Evolutionary conservation across 1,284 basidiomycete genomes (phyloP).

Genomic region (Jaminaea rosea): DNA sequence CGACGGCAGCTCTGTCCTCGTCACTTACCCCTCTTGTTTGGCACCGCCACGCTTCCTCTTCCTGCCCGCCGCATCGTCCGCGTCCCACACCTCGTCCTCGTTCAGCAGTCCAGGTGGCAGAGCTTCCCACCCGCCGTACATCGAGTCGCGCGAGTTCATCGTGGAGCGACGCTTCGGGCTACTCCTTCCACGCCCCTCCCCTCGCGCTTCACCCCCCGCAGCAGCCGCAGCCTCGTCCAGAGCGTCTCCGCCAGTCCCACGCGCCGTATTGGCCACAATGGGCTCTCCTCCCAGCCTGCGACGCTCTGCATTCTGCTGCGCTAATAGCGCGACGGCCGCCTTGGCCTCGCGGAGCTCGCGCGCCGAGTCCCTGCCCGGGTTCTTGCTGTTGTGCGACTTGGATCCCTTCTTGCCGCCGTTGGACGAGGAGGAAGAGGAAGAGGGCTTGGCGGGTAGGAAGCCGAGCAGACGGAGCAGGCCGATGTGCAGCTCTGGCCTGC

Average conservation of each 20-base stretch:
- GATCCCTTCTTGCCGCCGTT: constrained; percentile 29
- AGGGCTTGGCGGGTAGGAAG: constrained; percentile 24
- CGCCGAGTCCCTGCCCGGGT: constrained; percentile 15
- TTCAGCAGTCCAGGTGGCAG: constrained; percentile 48
- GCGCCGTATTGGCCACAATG: neutral
- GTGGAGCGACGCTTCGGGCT: constrained; percentile 65
- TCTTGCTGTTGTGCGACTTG: constrained; percentile 16
- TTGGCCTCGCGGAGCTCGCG: constrained; percentile 41
- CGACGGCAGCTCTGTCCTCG: too few relatives aligned
- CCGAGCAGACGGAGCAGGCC: constrained; percentile 40
- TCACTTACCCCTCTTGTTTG: too few relatives aligned
- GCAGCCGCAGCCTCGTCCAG: neutral
- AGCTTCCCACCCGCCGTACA: constrained; percentile 79
- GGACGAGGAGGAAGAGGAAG: too few relatives aligned
- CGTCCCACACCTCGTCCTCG: constrained; percentile 37
- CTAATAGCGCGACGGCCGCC: constrained; percentile 36
- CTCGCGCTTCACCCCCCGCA: too few relatives aligned
- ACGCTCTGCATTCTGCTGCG: constrained; percentile 36
- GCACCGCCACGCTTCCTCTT: constrained; percentile 25
- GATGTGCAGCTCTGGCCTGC: constrained; percentile 72
- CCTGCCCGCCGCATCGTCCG: constrained; percentile 17
- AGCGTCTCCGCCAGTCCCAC: too few relatives aligned
- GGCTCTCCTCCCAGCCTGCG: constrained; percentile 5
- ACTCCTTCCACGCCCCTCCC: neutral
- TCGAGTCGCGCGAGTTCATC: constrained; percentile 93